Evolutionary conservation across 257 asterid genomes (phyloP).

Genomic region (Cruciata laevipes): DNA sequence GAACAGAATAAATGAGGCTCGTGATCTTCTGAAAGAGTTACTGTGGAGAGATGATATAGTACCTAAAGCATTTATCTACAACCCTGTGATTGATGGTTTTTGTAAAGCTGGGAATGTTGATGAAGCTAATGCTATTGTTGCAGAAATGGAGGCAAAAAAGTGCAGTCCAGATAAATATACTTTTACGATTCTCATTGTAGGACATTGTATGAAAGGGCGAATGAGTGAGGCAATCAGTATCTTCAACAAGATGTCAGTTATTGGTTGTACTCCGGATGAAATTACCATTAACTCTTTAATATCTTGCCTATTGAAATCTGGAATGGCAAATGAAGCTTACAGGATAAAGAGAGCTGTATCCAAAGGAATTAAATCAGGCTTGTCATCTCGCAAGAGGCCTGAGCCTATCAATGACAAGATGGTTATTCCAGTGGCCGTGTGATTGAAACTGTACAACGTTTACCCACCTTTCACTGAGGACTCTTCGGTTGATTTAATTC

Average conservation of each 20-base stretch:
- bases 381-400: slow-evolving; percentile 32
- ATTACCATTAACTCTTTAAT: slow-evolving; percentile 44
- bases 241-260: slow-evolving; percentile 58
- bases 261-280: slow-evolving; percentile 67
- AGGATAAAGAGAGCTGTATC: slow-evolving; percentile 45
- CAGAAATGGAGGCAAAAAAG: slow-evolving; percentile 76
- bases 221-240: slow-evolving; percentile 61
- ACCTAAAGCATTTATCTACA: slow-evolving; percentile 67
- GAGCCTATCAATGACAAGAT: slow-evolving; percentile 26
- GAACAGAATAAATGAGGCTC: slow-evolving; percentile 74
- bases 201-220: slow-evolving; percentile 98
- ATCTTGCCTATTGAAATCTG: slow-evolving; percentile 77
- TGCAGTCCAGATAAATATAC: slow-evolving; percentile 79
- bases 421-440: slow-evolving; percentile 57
- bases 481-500: neutral
- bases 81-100: slow-evolving; percentile 83
- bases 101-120: slow-evolving; percentile 85
- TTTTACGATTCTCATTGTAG: slow-evolving; percentile 79
- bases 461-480: slow-evolving; percentile 12
- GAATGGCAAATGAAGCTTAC: slow-evolving; percentile 71
- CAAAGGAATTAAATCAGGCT: slow-evolving; percentile 20
- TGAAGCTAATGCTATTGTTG: slow-evolving; percentile 61
- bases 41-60: slow-evolving; percentile 47
- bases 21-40: slow-evolving; percentile 51
- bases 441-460: slow-evolving; percentile 13